Base-by-base conservation (phyloP, 495 filamentous ascomycete genomes). In the Bombardia bombarda region DNA sequence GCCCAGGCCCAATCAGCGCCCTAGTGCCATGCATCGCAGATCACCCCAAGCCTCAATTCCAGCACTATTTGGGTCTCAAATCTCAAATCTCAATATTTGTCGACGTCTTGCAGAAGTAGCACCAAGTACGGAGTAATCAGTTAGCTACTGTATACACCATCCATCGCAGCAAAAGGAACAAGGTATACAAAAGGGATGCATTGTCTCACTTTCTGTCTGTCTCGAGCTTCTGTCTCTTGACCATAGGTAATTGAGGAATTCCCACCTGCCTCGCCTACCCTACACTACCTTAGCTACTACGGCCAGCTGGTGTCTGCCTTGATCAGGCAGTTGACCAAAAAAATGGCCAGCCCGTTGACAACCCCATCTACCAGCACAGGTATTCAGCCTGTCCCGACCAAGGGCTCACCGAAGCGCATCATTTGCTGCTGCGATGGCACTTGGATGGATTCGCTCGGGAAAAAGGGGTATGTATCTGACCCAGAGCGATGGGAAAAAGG, bases 381-480 rank as follows among this genome's bases (percentile, higher is more conserved):
- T 4, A 33, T 14, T 14, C 32, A 7, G 32, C 8, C 8, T 14
- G 8, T 14, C 32, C 32, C 8, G 5, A 14, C 32, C 32, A 7
- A 7, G 6, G 8, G 8, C 9, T 6, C 30, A 21, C 41, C 41
- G 12, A 64, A 64, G 41, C 51, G 61, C 9, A 38, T 64, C 25
- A 57, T 64, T 18, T 30, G 60, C 5, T 64, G 59, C 24, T 62
- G 58, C 35, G 61, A 64, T 46, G 61, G 61, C 9, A 60, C 61
- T 0, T 64, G 61, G 67, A 58, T 67, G 53, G 55, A 59, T 30
- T 65, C 65, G 1, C 35, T 68, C 17, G 56, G 56, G 6, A 38
- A 45, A 13, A 56, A 52, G 32, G 46, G 50, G 56, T 62, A 41
- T 8, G 49, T 2, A 9, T 28, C 24, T 26, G 8, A 20, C 6